Conservation (phyloP, 106 monocot species). For the Acanthochlamys bracteata region DNA sequence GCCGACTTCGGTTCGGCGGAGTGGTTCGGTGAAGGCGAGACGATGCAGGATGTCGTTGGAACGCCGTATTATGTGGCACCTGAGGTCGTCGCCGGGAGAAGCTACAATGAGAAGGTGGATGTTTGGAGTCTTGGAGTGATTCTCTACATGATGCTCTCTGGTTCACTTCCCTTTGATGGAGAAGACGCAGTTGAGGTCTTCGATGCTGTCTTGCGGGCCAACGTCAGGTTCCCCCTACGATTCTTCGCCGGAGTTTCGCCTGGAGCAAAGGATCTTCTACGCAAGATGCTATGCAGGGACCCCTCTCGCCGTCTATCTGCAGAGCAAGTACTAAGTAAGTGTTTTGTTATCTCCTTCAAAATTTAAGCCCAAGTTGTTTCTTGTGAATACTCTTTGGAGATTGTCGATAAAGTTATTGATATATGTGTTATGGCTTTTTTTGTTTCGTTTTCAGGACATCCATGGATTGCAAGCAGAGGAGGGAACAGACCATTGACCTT, state of each 20-base stretch:
- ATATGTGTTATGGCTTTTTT: background rate
- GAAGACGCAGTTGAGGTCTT: conserved; percentile 68
- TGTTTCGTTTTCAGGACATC: conserved; percentile 9
- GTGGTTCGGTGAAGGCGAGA: conserved; percentile 29
- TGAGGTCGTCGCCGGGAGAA: conserved; percentile 55
- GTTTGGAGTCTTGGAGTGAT: conserved; percentile 61
- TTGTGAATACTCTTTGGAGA: no score
- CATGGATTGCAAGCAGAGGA: conserved; percentile 14
- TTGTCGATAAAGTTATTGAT: no score
- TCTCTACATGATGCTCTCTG: conserved; percentile 47
- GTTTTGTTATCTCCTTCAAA: background rate
- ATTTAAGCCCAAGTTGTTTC: no score
- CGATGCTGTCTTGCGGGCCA: conserved; percentile 62
- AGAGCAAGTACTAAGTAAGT: conserved; percentile 85
- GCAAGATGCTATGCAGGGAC: conserved; percentile 82
- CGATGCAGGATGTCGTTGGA: conserved; percentile 54
- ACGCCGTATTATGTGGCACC: conserved; percentile 87
- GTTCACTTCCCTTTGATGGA: conserved; percentile 70
- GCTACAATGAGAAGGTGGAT: conserved; percentile 48
- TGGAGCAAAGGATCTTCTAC: conserved; percentile 73
- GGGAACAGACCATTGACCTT: background rate
- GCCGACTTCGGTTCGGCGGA: conserved; percentile 80
- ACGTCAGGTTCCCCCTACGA: conserved; percentile 64
- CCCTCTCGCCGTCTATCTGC: conserved; percentile 54
- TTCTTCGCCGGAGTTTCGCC: conserved; percentile 45